A percentile compares a stretch with the other conserved stretches of the same genome.
These are phyloP conservation scores for Uronychia binucleata DNA, from an alignment of 73 alveolate genomes.

Conservation along the genomic window DNA sequence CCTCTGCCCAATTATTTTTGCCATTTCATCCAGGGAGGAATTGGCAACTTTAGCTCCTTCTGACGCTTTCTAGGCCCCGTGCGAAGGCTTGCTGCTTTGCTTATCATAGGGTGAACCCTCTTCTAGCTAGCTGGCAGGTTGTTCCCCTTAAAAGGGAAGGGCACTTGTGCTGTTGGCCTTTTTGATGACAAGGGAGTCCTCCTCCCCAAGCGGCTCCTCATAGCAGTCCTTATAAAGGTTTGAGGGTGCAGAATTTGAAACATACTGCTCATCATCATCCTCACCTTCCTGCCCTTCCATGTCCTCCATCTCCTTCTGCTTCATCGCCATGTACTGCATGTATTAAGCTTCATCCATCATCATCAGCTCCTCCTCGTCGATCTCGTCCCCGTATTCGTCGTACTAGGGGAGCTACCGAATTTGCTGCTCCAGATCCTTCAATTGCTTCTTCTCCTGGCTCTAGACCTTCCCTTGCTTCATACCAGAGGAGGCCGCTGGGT, in stretches of 20 bases:
- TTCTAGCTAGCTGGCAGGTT: too few species aligned
- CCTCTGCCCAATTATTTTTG: not conserved
- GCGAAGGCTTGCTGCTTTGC: too few species aligned
- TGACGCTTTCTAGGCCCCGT: too few species aligned
- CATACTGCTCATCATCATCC: too few species aligned
- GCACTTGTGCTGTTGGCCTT: not conserved
- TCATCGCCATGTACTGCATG: not conserved
- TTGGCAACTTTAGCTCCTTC: not conserved
- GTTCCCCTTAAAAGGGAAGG: too few species aligned
- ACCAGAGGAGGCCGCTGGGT: not conserved
- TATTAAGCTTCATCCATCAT: not conserved
- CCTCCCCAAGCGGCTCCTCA: too few species aligned
- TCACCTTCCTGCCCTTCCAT: slow-evolving; percentile 4
- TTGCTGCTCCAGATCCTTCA: not conserved
- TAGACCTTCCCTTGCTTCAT: slow-evolving; percentile 23
- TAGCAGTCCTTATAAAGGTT: too few species aligned
- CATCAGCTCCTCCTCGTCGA: slow-evolving; percentile 6
- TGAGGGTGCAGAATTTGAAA: too few species aligned
- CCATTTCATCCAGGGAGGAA: not conserved
- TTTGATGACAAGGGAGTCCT: not conserved
- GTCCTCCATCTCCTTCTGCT: not conserved
- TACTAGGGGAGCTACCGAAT: not conserved
- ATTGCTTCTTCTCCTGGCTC: slow-evolving; percentile 4
- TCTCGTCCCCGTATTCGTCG: slow-evolving; percentile 21
- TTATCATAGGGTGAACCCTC: slow-evolving; percentile 6